Evolutionary conservation across 345 rosid species (phyloP).

Genomic region (Euphorbia pulcherrima): DNA sequence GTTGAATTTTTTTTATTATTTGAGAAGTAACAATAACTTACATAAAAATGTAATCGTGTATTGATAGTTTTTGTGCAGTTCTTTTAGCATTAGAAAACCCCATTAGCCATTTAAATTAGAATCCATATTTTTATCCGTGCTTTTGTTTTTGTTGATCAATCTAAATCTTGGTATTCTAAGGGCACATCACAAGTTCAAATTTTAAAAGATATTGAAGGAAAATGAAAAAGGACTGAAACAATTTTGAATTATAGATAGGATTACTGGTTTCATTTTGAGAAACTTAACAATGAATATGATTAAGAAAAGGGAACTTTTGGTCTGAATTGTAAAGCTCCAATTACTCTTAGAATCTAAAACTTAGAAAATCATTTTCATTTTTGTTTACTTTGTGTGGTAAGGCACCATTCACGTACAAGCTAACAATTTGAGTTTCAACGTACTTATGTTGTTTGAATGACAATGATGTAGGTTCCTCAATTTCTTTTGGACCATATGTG

Average conservation of each 20-base stretch:
- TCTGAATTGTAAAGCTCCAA: neutral
- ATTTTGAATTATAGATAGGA: neutral
- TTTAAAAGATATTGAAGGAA: neutral
- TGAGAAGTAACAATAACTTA: neutral
- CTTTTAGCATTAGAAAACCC: neutral
- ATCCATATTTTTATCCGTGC: neutral
- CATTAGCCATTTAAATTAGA: neutral
- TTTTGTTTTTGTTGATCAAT: neutral
- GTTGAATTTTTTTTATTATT: no score
- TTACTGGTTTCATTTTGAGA: neutral
- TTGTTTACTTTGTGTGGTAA: neutral
- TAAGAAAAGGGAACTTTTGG: neutral
- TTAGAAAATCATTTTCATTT: neutral
- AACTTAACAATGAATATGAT: neutral
- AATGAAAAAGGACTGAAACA: neutral
- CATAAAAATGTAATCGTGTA: no score
- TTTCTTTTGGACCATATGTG: constrained; percentile 76
- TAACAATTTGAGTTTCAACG: neutral
- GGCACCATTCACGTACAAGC: neutral
- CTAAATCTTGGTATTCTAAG: neutral
- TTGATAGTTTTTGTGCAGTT: neutral
- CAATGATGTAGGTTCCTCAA: constrained; percentile 71
- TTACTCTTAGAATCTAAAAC: neutral
- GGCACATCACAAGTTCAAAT: neutral
- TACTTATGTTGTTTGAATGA: neutral